A percentile compares a stretch with the other conserved stretches of the same genome.
Conservation (phyloP, 257 asterid species). For the Primulina eburnea region DNA sequence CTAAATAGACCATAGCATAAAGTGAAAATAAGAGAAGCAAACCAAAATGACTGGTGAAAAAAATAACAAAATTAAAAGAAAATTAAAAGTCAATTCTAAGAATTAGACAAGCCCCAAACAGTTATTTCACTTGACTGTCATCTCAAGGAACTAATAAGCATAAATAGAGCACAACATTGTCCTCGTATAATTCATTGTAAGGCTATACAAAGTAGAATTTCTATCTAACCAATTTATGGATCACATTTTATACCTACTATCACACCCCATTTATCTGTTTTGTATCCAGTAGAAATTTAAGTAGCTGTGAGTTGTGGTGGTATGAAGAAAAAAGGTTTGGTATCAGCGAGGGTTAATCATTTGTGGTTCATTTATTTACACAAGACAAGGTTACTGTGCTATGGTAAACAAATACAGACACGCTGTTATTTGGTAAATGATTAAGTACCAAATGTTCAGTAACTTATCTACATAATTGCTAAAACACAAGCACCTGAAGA, state of each 20-base stretch:
- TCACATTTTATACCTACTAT: background rate
- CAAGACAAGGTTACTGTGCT: constrained; percentile 14
- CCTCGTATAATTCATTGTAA: background rate
- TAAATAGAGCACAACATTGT: background rate
- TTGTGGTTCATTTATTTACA: constrained; percentile 21
- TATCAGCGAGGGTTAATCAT: constrained; percentile 10
- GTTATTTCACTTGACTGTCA: background rate
- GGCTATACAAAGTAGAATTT: constrained; percentile 8
- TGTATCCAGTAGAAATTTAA: constrained; percentile 2
- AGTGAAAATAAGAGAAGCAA: background rate
- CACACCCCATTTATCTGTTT: constrained; percentile 3
- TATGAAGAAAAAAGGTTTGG: background rate
- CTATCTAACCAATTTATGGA: background rate
- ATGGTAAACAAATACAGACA: constrained; percentile 17
- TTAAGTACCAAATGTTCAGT: constrained; percentile 6
- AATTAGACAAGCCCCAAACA: background rate
- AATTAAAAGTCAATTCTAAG: background rate
- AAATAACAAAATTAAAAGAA: background rate
- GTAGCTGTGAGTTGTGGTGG: constrained; percentile 8
- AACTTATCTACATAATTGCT: background rate
- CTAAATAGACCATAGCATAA: constrained; percentile 17
- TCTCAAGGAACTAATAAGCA: background rate
- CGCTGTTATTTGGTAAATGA: background rate
- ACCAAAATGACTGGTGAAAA: background rate
- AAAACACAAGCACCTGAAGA: constrained; percentile 66